Conservation (phyloP, 2,329 filamentous ascomycete species). For the Clonostachys rhizophaga region DNA sequence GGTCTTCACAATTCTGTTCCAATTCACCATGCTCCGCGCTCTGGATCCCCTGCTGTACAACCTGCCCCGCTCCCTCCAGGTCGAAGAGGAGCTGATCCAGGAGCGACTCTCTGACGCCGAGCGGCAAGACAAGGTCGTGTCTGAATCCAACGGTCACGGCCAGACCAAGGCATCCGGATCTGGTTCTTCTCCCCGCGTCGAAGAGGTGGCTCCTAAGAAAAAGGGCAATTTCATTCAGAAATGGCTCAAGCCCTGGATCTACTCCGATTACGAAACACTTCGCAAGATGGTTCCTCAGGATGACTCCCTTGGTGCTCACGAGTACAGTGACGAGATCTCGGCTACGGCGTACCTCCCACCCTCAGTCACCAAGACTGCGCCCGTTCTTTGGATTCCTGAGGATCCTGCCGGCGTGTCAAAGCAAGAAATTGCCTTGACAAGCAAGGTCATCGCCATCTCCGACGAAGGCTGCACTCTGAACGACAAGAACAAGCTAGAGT, state of each 20-base stretch:
- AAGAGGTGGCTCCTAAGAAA: constrained; percentile 17
- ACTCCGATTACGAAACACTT: constrained; percentile 66
- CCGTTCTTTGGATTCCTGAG: constrained; percentile 71
- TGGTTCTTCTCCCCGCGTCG: constrained; percentile 8
- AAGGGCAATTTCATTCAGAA: constrained; percentile 49
- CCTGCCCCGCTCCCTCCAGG: constrained; percentile 57
- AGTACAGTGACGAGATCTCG: constrained; percentile 60
- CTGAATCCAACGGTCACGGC: constrained; percentile 13
- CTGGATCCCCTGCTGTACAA: constrained; percentile 68
- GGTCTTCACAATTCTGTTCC: constrained; percentile 72
- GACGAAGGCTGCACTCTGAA: constrained; percentile 68
- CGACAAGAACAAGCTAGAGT: constrained; percentile 50
- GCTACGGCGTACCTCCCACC: constrained; percentile 70
- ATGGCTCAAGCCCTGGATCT: constrained; percentile 73
- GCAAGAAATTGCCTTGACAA: constrained; percentile 66
- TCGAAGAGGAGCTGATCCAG: constrained; percentile 33
- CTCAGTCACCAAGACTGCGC: constrained; percentile 54
- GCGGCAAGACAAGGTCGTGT: constrained; percentile 6
- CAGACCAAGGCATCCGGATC: constrained; percentile 15
- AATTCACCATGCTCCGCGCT: constrained; percentile 65
- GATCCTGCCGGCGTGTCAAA: constrained; percentile 64
- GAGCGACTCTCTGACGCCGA: constrained; percentile 8
- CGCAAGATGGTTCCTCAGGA: constrained; percentile 65
- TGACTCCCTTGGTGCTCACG: constrained; percentile 35
- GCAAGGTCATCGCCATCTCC: constrained; percentile 63